Evolutionary conservation across 2,329 filamentous ascomycete genomes (phyloP).

Genomic region (Paramyrothecium sp.): DNA sequence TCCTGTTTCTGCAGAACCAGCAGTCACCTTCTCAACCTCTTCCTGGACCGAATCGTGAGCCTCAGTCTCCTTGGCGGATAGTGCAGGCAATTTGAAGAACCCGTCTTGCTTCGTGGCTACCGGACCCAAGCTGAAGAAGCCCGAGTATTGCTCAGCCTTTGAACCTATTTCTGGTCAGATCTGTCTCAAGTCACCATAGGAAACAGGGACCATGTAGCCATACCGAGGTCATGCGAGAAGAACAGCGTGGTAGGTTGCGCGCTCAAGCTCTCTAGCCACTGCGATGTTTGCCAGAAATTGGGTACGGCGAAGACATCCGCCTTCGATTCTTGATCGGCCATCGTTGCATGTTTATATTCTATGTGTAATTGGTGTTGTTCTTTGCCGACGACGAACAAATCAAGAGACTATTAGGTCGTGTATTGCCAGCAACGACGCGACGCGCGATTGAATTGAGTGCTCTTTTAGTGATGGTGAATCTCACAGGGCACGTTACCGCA

Average conservation of each 20-base stretch:
- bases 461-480: too few species aligned
- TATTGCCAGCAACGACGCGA: too few species aligned
- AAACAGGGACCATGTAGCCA: slow-evolving; percentile 18
- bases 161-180: not conserved
- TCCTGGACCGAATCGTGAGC: too few species aligned
- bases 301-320: slow-evolving; percentile 63
- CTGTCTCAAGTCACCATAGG: not conserved
- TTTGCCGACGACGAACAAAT: too few species aligned
- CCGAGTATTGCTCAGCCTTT: slow-evolving; percentile 9
- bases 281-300: slow-evolving; percentile 57
- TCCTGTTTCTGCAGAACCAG: not conserved
- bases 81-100: slow-evolving; percentile 25
- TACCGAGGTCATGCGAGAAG: slow-evolving; percentile 39
- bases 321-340: slow-evolving; percentile 37
- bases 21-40: too few species aligned
- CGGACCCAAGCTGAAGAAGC: slow-evolving; percentile 14
- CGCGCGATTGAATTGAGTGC: too few species aligned
- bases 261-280: slow-evolving; percentile 37
- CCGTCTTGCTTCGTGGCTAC: slow-evolving; percentile 21
- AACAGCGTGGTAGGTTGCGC: slow-evolving; percentile 27
- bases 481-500: too few species aligned
- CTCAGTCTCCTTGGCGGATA: slow-evolving; percentile 1
- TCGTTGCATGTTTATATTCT: slow-evolving; percentile 17
- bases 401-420: too few species aligned
- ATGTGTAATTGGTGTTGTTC: not conserved